Conservation (phyloP, 805 yeast genomes). For the Limtongozyma cylindracea region DNA sequence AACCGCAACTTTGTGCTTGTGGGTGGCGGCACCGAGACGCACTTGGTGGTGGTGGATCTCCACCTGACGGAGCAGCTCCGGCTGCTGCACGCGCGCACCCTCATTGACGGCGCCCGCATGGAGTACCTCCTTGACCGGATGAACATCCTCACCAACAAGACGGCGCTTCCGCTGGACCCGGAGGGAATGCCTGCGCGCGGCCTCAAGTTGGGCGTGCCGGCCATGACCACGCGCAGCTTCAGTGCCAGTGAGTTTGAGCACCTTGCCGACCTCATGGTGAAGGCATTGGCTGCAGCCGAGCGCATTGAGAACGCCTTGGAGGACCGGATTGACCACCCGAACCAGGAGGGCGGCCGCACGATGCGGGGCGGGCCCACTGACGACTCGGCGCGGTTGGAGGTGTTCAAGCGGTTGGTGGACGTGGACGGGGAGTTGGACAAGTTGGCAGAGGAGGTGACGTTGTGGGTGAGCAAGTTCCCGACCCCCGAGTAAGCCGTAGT, state of each 20-base stretch:
- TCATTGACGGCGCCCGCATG: constrained; percentile 90
- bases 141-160: constrained; percentile 90
- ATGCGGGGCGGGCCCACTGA: too few species aligned
- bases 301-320: too few species aligned
- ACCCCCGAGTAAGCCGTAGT: too few species aligned
- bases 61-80: constrained; percentile 76
- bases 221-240: constrained; percentile 94
- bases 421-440: too few species aligned
- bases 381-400: too few species aligned
- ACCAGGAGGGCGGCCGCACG: too few species aligned
- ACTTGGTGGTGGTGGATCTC: constrained; percentile 77
- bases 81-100: too few species aligned
- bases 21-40: constrained; percentile 91
- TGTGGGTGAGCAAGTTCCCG: too few species aligned
- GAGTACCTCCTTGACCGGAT: constrained; percentile 86
- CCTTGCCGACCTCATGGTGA: constrained; percentile 34
- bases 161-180: constrained; percentile 94
- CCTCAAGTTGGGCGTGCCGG: constrained; percentile 93
- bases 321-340: too few species aligned
- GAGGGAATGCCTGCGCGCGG: constrained; percentile 95
- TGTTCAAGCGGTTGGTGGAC: too few species aligned
- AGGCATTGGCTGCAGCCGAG: constrained; percentile 41
- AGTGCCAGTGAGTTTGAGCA: constrained; percentile 66
- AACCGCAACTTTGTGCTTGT: constrained; percentile 58
- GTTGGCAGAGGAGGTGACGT: too few species aligned